Base-by-base conservation (phyloP, 352 stramenopile species). In the Globisporangium solare region DNA sequence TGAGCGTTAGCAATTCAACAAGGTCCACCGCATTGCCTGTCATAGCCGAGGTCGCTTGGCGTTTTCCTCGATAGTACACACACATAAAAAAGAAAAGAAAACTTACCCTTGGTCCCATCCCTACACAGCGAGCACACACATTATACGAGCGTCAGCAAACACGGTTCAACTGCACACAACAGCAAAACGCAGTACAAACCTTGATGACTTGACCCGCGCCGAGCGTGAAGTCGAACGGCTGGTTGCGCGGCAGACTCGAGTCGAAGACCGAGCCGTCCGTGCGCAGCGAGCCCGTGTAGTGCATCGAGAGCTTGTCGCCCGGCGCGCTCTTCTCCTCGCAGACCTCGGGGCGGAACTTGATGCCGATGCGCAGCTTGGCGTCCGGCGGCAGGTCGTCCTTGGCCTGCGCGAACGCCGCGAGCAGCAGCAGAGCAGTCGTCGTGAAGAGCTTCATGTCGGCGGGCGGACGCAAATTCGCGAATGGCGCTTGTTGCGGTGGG, bases 231-330 rank as follows among this genome's bases (percentile, higher is more conserved):
- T 96, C 92, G 48, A 97, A 97, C 3, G 96, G 95, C 65, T 79
- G 55, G 59, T 92, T 92, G 60, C 96, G 94, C 60, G 98, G 92
- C 60, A 98, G 79, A 35, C 90, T 98, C 56, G 89, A 98, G 78
- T 99, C 96, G 68, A 99, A 99, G 66, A 98, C 94, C 61, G 86
- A 97, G 53, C 97, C 97, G 73, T 98, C 92, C 66, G 97, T 97
- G 64, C 81, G 86, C 37, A 99, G 71, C 31, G 83, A 98, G 42
- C 97, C 97, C 47, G 91, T 97, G 86, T 98, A 98, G 79, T 98
- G 91, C 66, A 97, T 97, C 54, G 87, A 96, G 24, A 99, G 81
- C 66, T 94, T 87, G 64, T 93, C 86, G 31, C 92, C 92, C 51
- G 70, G 57, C 63, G 88, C 65, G 58, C 68, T 89, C 79, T 91